phyloP scores from a whole-genome alignment of 2,329 filamentous ascomycete genomes.

The Aspergillus hortae region DNA sequence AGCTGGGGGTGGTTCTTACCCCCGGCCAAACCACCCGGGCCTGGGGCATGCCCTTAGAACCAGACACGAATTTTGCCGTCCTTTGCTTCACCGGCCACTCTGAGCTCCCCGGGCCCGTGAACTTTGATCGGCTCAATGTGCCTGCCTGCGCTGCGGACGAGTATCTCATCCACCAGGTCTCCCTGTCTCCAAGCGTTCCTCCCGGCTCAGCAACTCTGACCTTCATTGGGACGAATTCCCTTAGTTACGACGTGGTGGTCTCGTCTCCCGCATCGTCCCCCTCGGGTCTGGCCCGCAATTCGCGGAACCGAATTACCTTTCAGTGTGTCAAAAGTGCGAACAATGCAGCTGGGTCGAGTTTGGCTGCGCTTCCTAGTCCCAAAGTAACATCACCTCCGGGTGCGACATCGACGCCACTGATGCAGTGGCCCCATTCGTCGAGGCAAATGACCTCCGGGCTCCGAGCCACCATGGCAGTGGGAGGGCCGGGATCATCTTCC shows the following conservation, averaged over 20 bases:
- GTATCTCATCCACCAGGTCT: background rate
- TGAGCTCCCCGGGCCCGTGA: background rate
- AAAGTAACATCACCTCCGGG: no score
- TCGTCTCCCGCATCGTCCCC: background rate
- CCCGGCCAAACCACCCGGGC: background rate
- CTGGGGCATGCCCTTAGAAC: background rate
- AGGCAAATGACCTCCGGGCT: no score
- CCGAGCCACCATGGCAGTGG: no score
- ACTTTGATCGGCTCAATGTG: background rate
- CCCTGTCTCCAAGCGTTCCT: background rate
- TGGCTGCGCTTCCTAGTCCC: no score
- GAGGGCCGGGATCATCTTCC: no score
- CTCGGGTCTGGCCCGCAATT: background rate
- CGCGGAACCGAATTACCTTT: background rate
- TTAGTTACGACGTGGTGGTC: background rate
- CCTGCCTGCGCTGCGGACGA: background rate
- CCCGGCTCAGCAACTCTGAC: background rate
- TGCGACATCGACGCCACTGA: no score
- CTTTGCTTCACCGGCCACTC: background rate
- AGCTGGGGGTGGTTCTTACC: background rate
- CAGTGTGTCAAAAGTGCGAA: background rate
- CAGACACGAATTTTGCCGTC: background rate
- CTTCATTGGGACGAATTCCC: background rate
- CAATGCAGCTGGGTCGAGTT: background rate
- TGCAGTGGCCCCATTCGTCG: no score